Evolutionary conservation across 108 stramenopile genomes (phyloP).

Genomic region (Skeletonema marinoi): DNA sequence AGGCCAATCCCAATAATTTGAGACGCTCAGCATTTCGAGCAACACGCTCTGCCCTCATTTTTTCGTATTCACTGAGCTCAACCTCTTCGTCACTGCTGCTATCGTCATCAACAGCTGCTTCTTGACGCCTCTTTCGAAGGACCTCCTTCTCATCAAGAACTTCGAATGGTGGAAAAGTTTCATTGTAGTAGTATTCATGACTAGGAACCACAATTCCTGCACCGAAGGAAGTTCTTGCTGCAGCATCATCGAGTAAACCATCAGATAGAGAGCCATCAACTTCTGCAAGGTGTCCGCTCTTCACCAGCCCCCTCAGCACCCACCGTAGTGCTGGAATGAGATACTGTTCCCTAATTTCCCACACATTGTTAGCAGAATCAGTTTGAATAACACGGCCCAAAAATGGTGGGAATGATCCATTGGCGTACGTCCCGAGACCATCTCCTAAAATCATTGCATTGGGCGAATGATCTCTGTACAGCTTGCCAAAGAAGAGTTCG

Average conservation of each 20-base stretch:
- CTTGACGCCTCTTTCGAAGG: slow-evolving; percentile 43
- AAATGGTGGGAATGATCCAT: slow-evolving; percentile 82
- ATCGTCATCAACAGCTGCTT: slow-evolving; percentile 12
- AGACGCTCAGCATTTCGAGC: slow-evolving; percentile 86
- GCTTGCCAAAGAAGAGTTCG: slow-evolving; percentile 67
- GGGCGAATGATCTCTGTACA: slow-evolving; percentile 53
- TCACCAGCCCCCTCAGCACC: slow-evolving; percentile 82
- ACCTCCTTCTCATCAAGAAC: slow-evolving; percentile 70
- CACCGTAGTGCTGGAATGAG: slow-evolving; percentile 78
- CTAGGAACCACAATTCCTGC: slow-evolving; percentile 35
- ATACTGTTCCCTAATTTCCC: slow-evolving; percentile 82
- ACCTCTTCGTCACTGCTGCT: slow-evolving; percentile 47
- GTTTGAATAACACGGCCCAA: slow-evolving; percentile 75
- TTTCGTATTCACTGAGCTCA: slow-evolving; percentile 89
- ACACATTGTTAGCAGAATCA: slow-evolving; percentile 32
- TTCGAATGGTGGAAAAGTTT: slow-evolving; percentile 55
- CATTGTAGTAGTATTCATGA: slow-evolving; percentile 63
- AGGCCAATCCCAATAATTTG: slow-evolving; percentile 80
- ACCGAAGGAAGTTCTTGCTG: slow-evolving; percentile 20
- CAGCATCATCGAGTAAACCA: slow-evolving; percentile 54
- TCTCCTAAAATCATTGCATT: slow-evolving; percentile 37
- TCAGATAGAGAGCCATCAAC: slow-evolving; percentile 50
- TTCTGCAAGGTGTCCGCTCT: slow-evolving; percentile 76
- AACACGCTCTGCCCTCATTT: slow-evolving; percentile 80
- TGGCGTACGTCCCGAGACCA: slow-evolving; percentile 52